phyloP scores from a whole-genome alignment of 345 rosid species.

The Acer campestre region DNA sequence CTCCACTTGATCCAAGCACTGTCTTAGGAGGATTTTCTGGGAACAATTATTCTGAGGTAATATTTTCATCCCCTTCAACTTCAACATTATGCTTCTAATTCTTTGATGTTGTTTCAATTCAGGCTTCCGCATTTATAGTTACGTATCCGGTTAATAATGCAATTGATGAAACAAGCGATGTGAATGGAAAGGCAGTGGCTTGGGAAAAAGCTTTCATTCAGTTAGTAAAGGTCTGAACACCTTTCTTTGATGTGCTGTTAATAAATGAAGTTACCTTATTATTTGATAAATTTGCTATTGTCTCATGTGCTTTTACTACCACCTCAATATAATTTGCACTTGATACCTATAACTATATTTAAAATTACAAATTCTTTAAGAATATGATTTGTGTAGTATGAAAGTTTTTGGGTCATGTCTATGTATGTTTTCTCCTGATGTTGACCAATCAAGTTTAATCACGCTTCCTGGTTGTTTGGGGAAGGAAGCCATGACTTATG shows the following conservation, averaged over 20 bases:
- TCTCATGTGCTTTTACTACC: not conserved
- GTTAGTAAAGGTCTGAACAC: slow-evolving; percentile 71
- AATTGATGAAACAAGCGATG: slow-evolving; percentile 55
- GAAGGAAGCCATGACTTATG: not conserved
- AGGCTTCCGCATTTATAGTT: slow-evolving; percentile 93
- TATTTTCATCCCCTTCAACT: slow-evolving; percentile 25
- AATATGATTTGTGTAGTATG: not conserved
- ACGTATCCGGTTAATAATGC: slow-evolving; percentile 92
- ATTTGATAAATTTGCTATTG: not conserved
- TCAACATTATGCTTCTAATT: too few relatives aligned
- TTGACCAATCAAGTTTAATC: not conserved
- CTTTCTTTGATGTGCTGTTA: slow-evolving; percentile 6
- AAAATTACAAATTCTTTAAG: not conserved
- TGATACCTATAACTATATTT: not conserved
- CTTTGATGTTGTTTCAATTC: slow-evolving; percentile 34
- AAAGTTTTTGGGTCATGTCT: not conserved
- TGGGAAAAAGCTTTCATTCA: slow-evolving; percentile 95
- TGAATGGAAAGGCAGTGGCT: slow-evolving; percentile 72
- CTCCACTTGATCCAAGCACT: slow-evolving; percentile 96
- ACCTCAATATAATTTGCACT: not conserved
- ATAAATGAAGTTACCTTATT: not conserved
- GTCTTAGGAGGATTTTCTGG: slow-evolving; percentile 90
- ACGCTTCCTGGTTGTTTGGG: not conserved
- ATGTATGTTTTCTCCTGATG: not conserved
- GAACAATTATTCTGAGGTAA: slow-evolving; percentile 86